Conservation (phyloP, 2,329 filamentous ascomycete genomes). For the Fusarium haematococcum region DNA sequence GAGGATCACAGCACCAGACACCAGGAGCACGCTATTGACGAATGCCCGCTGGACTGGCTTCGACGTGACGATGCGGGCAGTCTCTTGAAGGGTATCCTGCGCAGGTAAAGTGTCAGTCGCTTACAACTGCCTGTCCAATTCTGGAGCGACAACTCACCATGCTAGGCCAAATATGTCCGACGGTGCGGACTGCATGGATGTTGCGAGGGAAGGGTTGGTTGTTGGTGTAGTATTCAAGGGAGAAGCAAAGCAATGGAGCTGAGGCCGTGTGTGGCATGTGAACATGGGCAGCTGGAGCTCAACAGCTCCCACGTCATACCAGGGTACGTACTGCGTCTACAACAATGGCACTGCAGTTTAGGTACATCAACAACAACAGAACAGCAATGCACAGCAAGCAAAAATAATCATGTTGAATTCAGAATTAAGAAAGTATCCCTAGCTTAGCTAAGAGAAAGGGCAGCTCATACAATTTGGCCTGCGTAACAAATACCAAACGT, state of each 20-base stretch:
- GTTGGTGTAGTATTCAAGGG: constrained; percentile 6
- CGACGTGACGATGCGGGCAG: constrained; percentile 58
- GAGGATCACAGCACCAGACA: constrained; percentile 56
- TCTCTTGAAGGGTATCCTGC: constrained; percentile 53
- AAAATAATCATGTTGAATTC: neutral
- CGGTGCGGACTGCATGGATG: constrained; percentile 12
- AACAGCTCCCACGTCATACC: constrained; percentile 39
- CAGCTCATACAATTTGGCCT: constrained; percentile 35
- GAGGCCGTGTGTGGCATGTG: constrained; percentile 36
- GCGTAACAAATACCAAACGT: constrained; percentile 18
- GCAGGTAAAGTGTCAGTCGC: constrained; percentile 10
- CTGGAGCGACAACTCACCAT: constrained; percentile 32
- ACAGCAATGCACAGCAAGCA: neutral
- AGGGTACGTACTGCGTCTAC: constrained; percentile 30
- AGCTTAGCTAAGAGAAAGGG: constrained; percentile 24
- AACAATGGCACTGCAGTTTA: neutral
- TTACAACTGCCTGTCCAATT: neutral
- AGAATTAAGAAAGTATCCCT: constrained; percentile 9
- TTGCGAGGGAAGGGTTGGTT: constrained; percentile 9
- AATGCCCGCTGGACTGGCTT: constrained; percentile 62
- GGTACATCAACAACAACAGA: neutral
- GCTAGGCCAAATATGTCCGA: constrained; percentile 11
- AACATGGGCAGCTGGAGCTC: constrained; percentile 27
- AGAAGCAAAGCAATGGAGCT: neutral
- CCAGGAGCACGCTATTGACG: constrained; percentile 60